These are phyloP conservation scores for Aureobasidium musti DNA, from an alignment of 2,329 filamentous ascomycete species.

Conservation along the genomic window DNA sequence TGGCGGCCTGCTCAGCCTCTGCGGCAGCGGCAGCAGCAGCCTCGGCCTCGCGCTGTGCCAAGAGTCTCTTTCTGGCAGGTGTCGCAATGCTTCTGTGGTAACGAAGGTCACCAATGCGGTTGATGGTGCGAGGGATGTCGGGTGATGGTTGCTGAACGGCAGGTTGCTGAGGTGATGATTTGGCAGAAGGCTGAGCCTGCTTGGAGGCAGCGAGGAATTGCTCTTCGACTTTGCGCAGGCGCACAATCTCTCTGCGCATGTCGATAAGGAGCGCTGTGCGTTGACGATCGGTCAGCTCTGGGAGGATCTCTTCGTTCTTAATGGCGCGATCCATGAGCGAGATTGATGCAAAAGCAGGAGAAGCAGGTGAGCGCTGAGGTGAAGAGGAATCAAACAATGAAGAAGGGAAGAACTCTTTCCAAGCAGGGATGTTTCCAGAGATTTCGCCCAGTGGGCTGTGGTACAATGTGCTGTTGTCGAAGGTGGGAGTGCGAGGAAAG, in stretches of 20 bases:
- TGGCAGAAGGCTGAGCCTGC: background rate
- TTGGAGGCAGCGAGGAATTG: conserved; percentile 6
- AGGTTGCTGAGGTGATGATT: background rate
- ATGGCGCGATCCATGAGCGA: conserved; percentile 1
- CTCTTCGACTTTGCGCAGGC: conserved; percentile 18
- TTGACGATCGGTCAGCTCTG: conserved; percentile 17
- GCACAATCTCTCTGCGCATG: conserved; percentile 24
- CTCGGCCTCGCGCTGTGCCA: background rate
- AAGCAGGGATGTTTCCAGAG: conserved; percentile 1
- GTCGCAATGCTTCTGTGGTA: conserved; percentile 14
- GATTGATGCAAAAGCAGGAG: background rate
- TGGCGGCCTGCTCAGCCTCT: background rate
- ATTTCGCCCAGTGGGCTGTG: background rate
- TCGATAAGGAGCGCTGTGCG: conserved; percentile 17
- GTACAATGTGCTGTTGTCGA: background rate
- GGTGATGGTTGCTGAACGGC: conserved; percentile 5
- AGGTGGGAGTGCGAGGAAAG: background rate
- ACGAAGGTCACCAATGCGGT: conserved; percentile 5
- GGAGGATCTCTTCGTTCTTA: background rate
- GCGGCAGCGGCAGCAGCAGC: background rate
- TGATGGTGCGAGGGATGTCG: conserved; percentile 16
- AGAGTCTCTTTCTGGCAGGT: conserved; percentile 8
- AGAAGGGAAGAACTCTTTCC: background rate
- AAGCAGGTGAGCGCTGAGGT: background rate
- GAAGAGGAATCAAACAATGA: background rate